These are phyloP conservation scores for Paraphysoderma sedebokerense DNA, from an alignment of 371 early-diverging fungal species.

Conservation along the genomic window DNA sequence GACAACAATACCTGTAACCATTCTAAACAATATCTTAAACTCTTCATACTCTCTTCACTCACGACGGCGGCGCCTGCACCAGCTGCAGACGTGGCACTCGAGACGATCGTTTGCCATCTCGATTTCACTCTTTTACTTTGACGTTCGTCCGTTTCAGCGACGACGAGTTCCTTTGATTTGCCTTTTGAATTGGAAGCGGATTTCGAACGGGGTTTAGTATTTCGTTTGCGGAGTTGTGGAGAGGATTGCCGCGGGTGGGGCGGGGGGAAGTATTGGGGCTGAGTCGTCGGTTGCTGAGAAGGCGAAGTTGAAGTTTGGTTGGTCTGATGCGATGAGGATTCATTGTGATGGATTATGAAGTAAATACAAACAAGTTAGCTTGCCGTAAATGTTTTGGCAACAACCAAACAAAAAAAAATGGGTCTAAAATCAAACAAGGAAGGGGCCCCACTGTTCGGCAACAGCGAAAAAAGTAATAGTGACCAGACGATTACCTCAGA, in stretches of 20 bases:
- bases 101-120: constrained; percentile 54
- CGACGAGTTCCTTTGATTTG: too few species aligned
- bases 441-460: too few species aligned
- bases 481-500: too few species aligned
- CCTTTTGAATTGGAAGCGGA: too few species aligned
- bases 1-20: constrained; percentile 43
- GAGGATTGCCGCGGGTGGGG: not conserved
- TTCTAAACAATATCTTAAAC: constrained; percentile 55
- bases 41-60: constrained; percentile 60
- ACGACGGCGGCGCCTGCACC: constrained; percentile 53
- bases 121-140: too few species aligned
- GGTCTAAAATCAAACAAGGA: too few species aligned
- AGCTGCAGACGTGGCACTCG: constrained; percentile 26
- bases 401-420: too few species aligned
- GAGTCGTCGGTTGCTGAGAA: constrained; percentile 16
- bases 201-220: not conserved
- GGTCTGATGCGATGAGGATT: constrained; percentile 2
- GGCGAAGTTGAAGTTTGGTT: constrained; percentile 30
- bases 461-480: too few species aligned
- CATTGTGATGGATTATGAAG: not conserved
- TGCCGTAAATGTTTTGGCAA: too few species aligned
- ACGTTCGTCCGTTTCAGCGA: too few species aligned
- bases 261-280: not conserved
- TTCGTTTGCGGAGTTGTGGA: not conserved
- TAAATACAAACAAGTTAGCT: not conserved